These are phyloP conservation scores for Wickerhamomyces ciferrii DNA, from an alignment of 805 yeast genomes.

Conservation along the genomic window DNA sequence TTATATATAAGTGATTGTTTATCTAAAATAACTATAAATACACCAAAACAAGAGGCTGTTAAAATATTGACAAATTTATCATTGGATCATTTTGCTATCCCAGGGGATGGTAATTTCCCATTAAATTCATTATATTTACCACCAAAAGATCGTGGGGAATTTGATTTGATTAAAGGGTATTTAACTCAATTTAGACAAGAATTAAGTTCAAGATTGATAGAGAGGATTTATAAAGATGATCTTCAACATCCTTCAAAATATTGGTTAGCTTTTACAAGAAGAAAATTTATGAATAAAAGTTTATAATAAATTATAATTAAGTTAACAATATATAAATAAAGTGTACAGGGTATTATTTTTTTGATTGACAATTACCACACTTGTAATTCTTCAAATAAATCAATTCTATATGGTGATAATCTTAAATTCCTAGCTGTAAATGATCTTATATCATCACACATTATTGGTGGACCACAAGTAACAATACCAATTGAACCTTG, in stretches of 20 bases:
- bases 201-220: constrained; percentile 72
- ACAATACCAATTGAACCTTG: constrained; percentile 45
- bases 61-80: constrained; percentile 77
- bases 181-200: constrained; percentile 95
- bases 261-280: constrained; percentile 95
- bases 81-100: constrained; percentile 81
- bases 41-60: constrained; percentile 53
- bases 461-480: constrained; percentile 60
- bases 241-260: constrained; percentile 69
- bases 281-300: constrained; percentile 92
- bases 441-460: constrained; percentile 55
- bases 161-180: constrained; percentile 75
- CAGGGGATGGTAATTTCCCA: constrained; percentile 95
- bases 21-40: constrained; percentile 46
- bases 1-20: constrained; percentile 84
- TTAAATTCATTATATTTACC: constrained; percentile 72
- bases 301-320: constrained; percentile 22
- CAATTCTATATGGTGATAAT: constrained; percentile 45
- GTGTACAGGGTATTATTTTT: too few relatives aligned
- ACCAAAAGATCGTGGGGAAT: constrained; percentile 69
- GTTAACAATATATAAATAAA: background rate
- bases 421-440: constrained; percentile 37
- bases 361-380: constrained; percentile 54
- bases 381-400: constrained; percentile 72
- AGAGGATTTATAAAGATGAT: constrained; percentile 62